These are phyloP conservation scores for Erigeron philadelphicus DNA, from an alignment of 140 eudicot genomes.

Conservation along the genomic window DNA sequence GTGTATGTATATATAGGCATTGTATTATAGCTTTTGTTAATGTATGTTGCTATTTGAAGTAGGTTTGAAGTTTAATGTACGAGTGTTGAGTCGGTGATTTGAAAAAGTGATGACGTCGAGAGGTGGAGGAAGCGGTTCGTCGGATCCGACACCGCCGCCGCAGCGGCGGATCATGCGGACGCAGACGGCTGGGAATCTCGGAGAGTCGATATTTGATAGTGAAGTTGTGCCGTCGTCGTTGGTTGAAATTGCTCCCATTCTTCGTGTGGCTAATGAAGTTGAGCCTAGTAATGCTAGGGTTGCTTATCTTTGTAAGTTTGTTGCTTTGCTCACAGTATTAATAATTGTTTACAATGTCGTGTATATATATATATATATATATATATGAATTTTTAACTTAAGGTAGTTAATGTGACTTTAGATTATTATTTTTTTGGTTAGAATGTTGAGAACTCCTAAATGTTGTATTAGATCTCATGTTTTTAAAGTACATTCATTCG, in stretches of 20 bases:
- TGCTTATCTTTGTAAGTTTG: constrained; percentile 77
- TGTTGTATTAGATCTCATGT: too few species aligned
- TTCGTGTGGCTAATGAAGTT: constrained; percentile 98
- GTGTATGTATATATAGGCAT: neutral
- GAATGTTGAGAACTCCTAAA: too few species aligned
- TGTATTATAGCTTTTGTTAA: neutral
- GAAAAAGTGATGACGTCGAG: constrained; percentile 44
- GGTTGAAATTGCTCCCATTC: constrained; percentile 92
- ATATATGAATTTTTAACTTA: neutral
- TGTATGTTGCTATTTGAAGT: neutral
- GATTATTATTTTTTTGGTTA: too few species aligned
- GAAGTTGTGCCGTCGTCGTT: constrained; percentile 97
- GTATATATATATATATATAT: neutral
- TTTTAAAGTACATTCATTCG: too few species aligned
- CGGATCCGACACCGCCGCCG: constrained; percentile 60
- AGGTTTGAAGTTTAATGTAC: constrained; percentile 19
- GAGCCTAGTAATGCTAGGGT: constrained; percentile 91
- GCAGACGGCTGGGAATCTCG: constrained; percentile 83
- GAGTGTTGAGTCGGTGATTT: constrained; percentile 24
- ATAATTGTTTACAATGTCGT: neutral
- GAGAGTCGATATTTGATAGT: constrained; percentile 89
- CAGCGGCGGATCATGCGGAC: constrained; percentile 83
- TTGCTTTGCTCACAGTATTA: neutral
- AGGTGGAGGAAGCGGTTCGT: constrained; percentile 41
- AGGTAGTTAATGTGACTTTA: neutral